phyloP scores from a whole-genome alignment of 441 rosid genomes.

The Adansonia gregorii region DNA sequence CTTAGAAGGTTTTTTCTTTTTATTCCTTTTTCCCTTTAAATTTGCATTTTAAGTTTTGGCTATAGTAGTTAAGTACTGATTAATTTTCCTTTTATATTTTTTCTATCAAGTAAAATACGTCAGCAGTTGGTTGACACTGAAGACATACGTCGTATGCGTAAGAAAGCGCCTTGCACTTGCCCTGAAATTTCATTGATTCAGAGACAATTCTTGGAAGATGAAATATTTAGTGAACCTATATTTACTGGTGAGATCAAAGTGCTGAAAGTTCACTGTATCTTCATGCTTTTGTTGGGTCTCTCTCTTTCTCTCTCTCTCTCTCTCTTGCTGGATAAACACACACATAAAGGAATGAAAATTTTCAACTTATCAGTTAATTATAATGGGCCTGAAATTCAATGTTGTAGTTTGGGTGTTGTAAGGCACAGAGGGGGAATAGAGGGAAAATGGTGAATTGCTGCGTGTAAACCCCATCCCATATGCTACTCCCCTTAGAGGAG shows the following conservation, averaged over 20 bases:
- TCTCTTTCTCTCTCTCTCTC: background rate
- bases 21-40: background rate
- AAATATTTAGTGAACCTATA: constrained; percentile 63
- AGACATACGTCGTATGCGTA: constrained; percentile 91
- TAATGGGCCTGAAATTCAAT: background rate
- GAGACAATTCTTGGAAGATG: constrained; percentile 79
- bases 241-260: constrained; percentile 68
- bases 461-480: background rate
- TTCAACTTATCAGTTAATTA: constrained; percentile 1
- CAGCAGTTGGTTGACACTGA: constrained; percentile 86
- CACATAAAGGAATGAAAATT: background rate
- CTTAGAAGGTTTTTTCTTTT: constrained; percentile 22
- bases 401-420: background rate
- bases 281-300: background rate
- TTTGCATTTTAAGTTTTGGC: background rate
- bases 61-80: constrained; percentile 27
- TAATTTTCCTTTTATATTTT: constrained; percentile 33
- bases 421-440: background rate
- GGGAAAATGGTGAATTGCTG: constrained; percentile 2
- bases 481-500: background rate
- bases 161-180: constrained; percentile 98
- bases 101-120: constrained; percentile 72
- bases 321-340: background rate
- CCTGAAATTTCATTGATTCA: constrained; percentile 84
- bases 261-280: constrained; percentile 21